Evolutionary conservation across 371 early-diverging fungal species (phyloP), one percentile per base, ranked within the genome.

Genomic region (Saksenaea oblongispora): DNA sequence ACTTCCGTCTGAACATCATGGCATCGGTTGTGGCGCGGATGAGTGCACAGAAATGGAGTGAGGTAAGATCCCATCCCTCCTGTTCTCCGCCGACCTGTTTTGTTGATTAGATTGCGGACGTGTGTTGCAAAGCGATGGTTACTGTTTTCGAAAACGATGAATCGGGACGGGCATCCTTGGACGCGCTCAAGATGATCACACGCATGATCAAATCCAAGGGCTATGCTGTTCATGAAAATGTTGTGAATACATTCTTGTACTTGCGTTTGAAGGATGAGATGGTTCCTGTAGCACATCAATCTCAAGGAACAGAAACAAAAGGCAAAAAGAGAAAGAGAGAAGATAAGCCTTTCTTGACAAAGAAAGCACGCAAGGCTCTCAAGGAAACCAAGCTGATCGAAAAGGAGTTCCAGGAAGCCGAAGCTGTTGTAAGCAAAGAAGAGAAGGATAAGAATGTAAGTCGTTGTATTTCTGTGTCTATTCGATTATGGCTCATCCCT

Each of bases 1-100:
- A 97, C 79, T 96, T 93, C 70, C 88, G 95, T 59, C 66, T 88
- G 34, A 93, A 97, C 63, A 67, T 97, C 51, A 85, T 97, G 85
- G 90, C 89, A 2, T 84, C 90, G 5, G 73, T 96, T 34, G 88
- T 95, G 3, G 73, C 84, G 15, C 83, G 88, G 56, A 89, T 94
- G 85, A 87, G 87, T 66, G 72, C 73, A 35, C 56, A 78, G 24
- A 62, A 75, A 18, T 86, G 81, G 74, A 80, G 82, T 34, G 78
- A 85, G 67, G 81, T 78, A 66, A 61, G 65, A 22, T 36, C 36
- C 26, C 1, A 17, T 18, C 24, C 18, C 2, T 17, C 9, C 10
- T 47, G 9, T 11, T 22, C 1, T n/a, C 3, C 18, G 22, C 11
- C 22, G 17, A 47, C 4, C 1, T 22, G 31, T 7, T 5, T n/a